These are phyloP conservation scores for Exophiala aquamarina DNA, from an alignment of 2,329 filamentous ascomycete species.

Conservation along the genomic window DNA sequence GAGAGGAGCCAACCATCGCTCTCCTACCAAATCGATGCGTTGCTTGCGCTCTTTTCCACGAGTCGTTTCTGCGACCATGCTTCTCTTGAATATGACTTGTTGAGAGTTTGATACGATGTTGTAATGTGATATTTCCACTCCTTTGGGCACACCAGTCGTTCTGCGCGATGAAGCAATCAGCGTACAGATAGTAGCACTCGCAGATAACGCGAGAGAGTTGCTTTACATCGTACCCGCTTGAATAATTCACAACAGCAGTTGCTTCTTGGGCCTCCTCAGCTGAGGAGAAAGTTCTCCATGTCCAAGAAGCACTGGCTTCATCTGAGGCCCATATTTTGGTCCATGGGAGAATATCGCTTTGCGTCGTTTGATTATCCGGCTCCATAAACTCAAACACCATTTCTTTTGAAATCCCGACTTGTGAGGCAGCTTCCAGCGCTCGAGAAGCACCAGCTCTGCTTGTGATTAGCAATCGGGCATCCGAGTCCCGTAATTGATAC, in stretches of 20 bases:
- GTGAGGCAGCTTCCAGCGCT: constrained; percentile 32
- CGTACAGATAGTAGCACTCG: too few relatives aligned
- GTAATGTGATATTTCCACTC: constrained; percentile 56
- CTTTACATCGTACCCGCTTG: constrained; percentile 37
- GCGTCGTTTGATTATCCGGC: constrained; percentile 43
- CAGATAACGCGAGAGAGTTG: neutral
- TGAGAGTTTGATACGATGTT: constrained; percentile 11
- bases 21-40: neutral
- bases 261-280: constrained; percentile 39
- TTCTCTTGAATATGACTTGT: constrained; percentile 5
- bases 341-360: constrained; percentile 23
- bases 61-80: neutral
- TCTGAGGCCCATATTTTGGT: constrained; percentile 7
- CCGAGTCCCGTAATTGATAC: constrained; percentile 45
- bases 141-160: constrained; percentile 59
- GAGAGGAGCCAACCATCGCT: constrained; percentile 9
- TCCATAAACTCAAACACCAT: constrained; percentile 44
- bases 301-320: constrained; percentile 1
- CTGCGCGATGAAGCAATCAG: too few relatives aligned
- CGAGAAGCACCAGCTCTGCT: constrained; percentile 39
- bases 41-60: neutral
- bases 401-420: constrained; percentile 22
- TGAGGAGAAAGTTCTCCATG: constrained; percentile 8
- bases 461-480: constrained; percentile 45
- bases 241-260: constrained; percentile 53